phyloP scores from a whole-genome alignment of 441 rosid species.

The Omphalea diandra region DNA sequence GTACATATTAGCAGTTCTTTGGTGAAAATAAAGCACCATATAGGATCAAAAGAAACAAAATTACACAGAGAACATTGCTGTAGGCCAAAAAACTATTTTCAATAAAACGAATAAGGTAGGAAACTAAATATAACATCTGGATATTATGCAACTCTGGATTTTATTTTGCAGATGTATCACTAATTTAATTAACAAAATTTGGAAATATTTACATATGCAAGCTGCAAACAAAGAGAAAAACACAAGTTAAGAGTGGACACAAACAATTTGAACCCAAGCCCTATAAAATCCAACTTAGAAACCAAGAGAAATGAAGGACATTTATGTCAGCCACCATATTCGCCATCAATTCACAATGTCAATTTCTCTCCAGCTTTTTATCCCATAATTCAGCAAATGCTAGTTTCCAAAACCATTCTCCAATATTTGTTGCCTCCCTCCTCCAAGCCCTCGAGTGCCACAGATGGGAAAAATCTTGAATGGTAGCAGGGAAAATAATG shows the following conservation, averaged over 20 bases:
- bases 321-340: slow-evolving; percentile 19
- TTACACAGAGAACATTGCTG: background rate
- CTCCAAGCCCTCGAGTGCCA: slow-evolving; percentile 47
- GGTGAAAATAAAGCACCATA: background rate
- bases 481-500: slow-evolving; percentile 36
- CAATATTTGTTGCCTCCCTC: slow-evolving; percentile 32
- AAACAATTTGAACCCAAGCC: slow-evolving; percentile 15
- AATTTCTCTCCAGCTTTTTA: slow-evolving; percentile 20
- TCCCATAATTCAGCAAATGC: slow-evolving; percentile 27
- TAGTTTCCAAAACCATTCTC: slow-evolving; percentile 35
- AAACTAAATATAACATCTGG: background rate
- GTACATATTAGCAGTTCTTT: background rate
- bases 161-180: background rate
- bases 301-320: slow-evolving; percentile 12
- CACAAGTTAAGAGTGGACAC: background rate
- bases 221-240: slow-evolving; percentile 5
- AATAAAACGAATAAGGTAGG: background rate
- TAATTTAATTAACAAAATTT: background rate
- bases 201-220: slow-evolving; percentile 12
- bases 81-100: background rate
- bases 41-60: background rate
- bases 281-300: slow-evolving; percentile 20
- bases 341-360: slow-evolving; percentile 25
- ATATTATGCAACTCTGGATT: background rate
- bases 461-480: slow-evolving; percentile 32